Evolutionary conservation across 306 rosid genomes (phyloP).

Genomic region (Begonia loranthoides): DNA sequence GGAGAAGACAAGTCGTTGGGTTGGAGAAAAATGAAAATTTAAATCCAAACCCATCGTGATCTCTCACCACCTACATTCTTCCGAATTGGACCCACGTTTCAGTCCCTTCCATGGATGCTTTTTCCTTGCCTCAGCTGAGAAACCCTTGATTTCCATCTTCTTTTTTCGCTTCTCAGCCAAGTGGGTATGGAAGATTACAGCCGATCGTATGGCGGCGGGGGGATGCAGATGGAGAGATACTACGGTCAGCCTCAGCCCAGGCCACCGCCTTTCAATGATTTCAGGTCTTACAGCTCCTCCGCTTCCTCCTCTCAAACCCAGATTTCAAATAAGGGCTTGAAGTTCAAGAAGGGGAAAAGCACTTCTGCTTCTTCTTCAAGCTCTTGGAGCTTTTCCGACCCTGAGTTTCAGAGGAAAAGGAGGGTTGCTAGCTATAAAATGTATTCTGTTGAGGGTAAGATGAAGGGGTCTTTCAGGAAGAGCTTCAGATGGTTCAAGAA

Average conservation of each 20-base stretch:
- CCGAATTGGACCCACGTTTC: neutral
- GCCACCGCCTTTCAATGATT: constrained; percentile 20
- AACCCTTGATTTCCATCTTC: constrained; percentile 2
- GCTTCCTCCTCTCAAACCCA: constrained; percentile 39
- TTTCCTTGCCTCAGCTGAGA: neutral
- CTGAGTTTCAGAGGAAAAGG: constrained; percentile 81
- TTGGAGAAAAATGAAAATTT: neutral
- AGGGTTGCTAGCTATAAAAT: constrained; percentile 85
- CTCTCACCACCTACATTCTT: neutral
- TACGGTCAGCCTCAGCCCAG: constrained; percentile 29
- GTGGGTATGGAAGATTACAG: constrained; percentile 46
- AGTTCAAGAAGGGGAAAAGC: constrained; percentile 59
- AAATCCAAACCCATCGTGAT: neutral
- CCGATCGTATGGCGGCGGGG: constrained; percentile 41
- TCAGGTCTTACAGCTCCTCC: constrained; percentile 31
- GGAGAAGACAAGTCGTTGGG: too few species aligned
- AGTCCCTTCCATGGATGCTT: neutral
- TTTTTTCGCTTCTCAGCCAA: constrained; percentile 1
- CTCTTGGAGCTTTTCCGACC: constrained; percentile 41
- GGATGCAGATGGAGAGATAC: constrained; percentile 54
- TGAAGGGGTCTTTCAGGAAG: constrained; percentile 76
- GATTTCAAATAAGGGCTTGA: constrained; percentile 24
- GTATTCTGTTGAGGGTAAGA: constrained; percentile 78
- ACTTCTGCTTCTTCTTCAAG: constrained; percentile 33
- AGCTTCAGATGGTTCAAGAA: constrained; percentile 88